phyloP scores from a whole-genome alignment of 192 early-diverging fungal species.

The Phlyctochytrium planicorne region DNA sequence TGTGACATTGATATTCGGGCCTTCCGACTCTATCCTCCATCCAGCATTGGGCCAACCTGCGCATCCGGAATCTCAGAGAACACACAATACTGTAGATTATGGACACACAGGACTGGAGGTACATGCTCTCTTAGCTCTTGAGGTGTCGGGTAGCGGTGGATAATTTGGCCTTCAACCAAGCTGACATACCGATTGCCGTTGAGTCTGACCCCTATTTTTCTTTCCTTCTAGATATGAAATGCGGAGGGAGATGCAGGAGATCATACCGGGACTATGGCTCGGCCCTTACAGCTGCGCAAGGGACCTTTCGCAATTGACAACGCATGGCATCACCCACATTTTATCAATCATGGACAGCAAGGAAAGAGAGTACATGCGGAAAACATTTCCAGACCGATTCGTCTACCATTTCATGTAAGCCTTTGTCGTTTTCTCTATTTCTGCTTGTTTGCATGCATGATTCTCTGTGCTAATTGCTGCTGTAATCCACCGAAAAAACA shows the following conservation, averaged over 20 bases:
- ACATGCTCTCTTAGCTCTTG: too few relatives aligned
- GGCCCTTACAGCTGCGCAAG: slow-evolving; percentile 77
- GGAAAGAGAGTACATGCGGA: slow-evolving; percentile 63
- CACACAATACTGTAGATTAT: too few relatives aligned
- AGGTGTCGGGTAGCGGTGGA: too few relatives aligned
- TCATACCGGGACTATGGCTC: slow-evolving; percentile 66
- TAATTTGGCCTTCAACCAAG: too few relatives aligned
- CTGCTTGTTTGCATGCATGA: background rate
- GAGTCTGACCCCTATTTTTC: too few relatives aligned
- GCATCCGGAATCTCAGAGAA: too few relatives aligned
- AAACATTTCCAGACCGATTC: slow-evolving; percentile 53
- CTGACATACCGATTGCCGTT: too few relatives aligned
- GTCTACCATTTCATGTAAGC: slow-evolving; percentile 63
- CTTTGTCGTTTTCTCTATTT: background rate
- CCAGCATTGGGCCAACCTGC: too few relatives aligned
- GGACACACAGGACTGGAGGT: too few relatives aligned
- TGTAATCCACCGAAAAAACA: background rate
- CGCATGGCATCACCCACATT: slow-evolving; percentile 70
- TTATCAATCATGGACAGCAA: slow-evolving; percentile 71
- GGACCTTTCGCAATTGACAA: slow-evolving; percentile 54
- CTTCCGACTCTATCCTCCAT: too few relatives aligned
- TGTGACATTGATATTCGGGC: too few relatives aligned
- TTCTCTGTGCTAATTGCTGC: background rate
- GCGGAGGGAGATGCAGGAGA: slow-evolving; percentile 79
- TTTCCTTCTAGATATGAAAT: slow-evolving; percentile 71